Conservation (phyloP, 345 rosid genomes). For the Brassica napus region Da-Ae NC_063446.1:16331501-16332000, state of each 20-base stretch:
- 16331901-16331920: conserved; percentile 4
- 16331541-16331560: background rate
- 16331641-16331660: background rate
- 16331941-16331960: background rate
- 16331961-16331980: background rate
- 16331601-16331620: background rate
- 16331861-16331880: conserved; percentile 7
- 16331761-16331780: conserved; percentile 32
- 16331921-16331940: background rate
- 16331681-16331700: background rate
- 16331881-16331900: background rate
- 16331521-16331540: background rate
- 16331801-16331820: background rate
- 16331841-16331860: conserved; percentile 18
- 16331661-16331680: no score
- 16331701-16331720: conserved; percentile 27
- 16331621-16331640: background rate
- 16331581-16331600: background rate
- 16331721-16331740: conserved; percentile 18
- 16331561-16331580: background rate
- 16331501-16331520: background rate
- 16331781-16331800: conserved; percentile 24
- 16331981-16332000: background rate
- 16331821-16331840: conserved; percentile 30
- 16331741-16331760: conserved; percentile 19